Percentiles rank a stretch among this genome's conserved stretches.
Conservation (phyloP, 768 basidiomycete genomes). For the Boletus tylopilopsis region DNA sequence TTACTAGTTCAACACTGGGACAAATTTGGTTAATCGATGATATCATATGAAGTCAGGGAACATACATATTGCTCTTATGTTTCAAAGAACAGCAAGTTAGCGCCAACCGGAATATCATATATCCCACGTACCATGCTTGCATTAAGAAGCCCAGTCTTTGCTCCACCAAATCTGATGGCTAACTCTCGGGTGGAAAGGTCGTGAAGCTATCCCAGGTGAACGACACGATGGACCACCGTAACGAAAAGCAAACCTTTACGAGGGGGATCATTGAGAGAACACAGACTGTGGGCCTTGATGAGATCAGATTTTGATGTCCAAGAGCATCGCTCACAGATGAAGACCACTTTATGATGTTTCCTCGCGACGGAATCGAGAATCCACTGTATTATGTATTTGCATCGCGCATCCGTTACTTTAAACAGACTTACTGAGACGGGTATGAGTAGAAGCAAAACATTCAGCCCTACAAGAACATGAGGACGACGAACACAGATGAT, state of each 20-base stretch:
- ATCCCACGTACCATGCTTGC: constrained; percentile 61
- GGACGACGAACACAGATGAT: neutral
- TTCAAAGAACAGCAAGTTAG: constrained; percentile 4
- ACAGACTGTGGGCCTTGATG: constrained; percentile 42
- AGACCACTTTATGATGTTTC: constrained; percentile 51
- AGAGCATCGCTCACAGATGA: constrained; percentile 47
- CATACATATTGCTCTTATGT: constrained; percentile 64
- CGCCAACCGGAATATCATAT: neutral
- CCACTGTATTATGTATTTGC: constrained; percentile 44
- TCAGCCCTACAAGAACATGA: constrained; percentile 52
- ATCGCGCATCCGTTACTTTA: neutral
- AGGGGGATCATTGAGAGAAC: constrained; percentile 73
- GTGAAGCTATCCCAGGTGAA: constrained; percentile 49
- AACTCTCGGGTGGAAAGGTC: constrained; percentile 75
- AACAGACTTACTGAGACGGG: constrained; percentile 57
- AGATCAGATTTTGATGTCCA: neutral
- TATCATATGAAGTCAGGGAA: constrained; percentile 9
- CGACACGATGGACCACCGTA: neutral
- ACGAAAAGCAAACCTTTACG: constrained; percentile 50
- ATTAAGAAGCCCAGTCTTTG: constrained; percentile 75
- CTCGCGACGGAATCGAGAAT: constrained; percentile 46
- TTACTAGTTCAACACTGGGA: constrained; percentile 57
- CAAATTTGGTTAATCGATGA: neutral
- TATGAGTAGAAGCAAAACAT: constrained; percentile 59
- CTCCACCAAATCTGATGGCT: constrained; percentile 69